phyloP scores from a whole-genome alignment of 1,284 basidiomycete genomes.

The Ceratobasidium sp. region DNA sequence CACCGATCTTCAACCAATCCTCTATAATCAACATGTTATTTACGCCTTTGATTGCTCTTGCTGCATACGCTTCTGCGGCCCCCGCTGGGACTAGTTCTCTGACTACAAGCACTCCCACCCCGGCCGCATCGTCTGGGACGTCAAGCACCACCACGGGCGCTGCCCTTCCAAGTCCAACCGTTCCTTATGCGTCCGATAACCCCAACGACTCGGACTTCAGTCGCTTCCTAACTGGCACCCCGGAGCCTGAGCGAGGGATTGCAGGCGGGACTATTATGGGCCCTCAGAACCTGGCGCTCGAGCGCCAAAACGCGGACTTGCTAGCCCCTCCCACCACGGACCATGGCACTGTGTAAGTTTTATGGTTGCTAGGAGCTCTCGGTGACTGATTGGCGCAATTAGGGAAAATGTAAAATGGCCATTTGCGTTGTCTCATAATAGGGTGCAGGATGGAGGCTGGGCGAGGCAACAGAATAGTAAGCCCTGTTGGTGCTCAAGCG shows the following conservation, averaged over 20 bases:
- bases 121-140: not conserved
- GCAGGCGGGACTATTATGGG: conserved; percentile 45
- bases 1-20: too few species aligned
- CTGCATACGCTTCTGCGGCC: conserved; percentile 9
- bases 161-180: conserved; percentile 19
- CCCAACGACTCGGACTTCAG: conserved; percentile 21
- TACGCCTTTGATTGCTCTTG: conserved; percentile 2
- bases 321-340: conserved; percentile 48
- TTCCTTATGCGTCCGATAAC: conserved; percentile 37
- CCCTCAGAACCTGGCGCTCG: conserved; percentile 43
- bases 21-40: not conserved
- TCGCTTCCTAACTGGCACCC: conserved; percentile 26
- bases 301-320: conserved; percentile 16
- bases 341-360: conserved; percentile 45
- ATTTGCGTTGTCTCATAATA: conserved; percentile 69
- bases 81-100: not conserved
- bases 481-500: conserved; percentile 42
- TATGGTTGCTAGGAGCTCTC: not conserved
- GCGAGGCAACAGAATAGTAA: conserved; percentile 69
- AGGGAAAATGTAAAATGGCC: conserved; percentile 73
- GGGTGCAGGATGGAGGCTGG: conserved; percentile 74
- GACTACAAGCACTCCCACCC: not conserved
- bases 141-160: conserved; percentile 33
- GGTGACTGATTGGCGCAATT: not conserved
- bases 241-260: conserved; percentile 44